Evolutionary conservation across 129 eudicot species (phyloP), one percentile per base, ranked within the genome.

Genomic region (Ambrosia artemisiifolia): DNA sequence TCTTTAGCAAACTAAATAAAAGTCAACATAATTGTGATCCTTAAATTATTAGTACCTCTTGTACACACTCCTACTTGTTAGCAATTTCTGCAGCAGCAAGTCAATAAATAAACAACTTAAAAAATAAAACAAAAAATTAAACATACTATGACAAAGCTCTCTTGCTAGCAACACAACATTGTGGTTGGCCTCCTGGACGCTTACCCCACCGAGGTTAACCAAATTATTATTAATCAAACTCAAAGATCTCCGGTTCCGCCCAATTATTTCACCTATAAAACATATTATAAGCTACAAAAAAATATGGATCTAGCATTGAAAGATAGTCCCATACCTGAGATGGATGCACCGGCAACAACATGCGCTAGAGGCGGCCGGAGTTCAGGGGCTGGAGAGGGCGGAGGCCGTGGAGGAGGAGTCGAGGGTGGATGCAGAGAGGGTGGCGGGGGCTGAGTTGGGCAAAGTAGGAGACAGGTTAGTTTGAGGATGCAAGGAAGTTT

Each of bases 201-300:
- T 42, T 65, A n/a, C 72, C 69, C 51, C 71, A 1, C 77, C 70
- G 19, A 46, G 53, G 17, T 60, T 85, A 61, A 55, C 84, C 46
- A 87, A 53, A 10, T 86, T 91, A 75, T 91, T 90, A 77, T 82
- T 81, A 67, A 91, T 84, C 72, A 71, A 85, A 72, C 96, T 50
- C 74, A 91, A 73, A 49, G 84, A 93, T 79, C 96, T 88, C 71
- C 97, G 72, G 20, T 73, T 78, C 28, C 71, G 65, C 28, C 85
- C 78, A 30, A 79, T 70, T 79, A 78, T 83, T 11, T 63, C 79
- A 65, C 95, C 95, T 24, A 24, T 24, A 38, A 53, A 55, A 63
- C 65, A 44, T 34, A 47, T 56, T 7, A 40, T 51, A 50, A 47
- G 12, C 51, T 54, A 38, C 57, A 54, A 18, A 32, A 54, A 74